Conservation (phyloP, 1,284 basidiomycete genomes). For the Leccinum griseonigrum region DNA sequence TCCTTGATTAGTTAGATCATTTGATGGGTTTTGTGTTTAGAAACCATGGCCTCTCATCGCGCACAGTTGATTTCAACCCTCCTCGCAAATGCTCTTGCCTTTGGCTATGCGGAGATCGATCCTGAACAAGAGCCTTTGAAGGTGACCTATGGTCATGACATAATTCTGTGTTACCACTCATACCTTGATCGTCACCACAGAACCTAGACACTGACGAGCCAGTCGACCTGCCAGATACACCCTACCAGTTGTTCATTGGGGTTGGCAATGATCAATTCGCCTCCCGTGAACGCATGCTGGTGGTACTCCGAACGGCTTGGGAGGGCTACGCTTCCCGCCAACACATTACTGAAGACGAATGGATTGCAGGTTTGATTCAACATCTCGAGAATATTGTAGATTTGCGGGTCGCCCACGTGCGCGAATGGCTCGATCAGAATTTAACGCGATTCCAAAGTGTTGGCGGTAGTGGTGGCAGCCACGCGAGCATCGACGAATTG, state of each 20-base stretch:
- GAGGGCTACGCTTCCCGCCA: constrained; percentile 30
- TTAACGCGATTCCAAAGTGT: constrained; percentile 42
- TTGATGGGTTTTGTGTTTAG: constrained; percentile 30
- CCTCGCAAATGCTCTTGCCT: constrained; percentile 45
- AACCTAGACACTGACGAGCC: constrained; percentile 47
- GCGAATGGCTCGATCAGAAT: constrained; percentile 50
- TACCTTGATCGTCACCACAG: constrained; percentile 25
- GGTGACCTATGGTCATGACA: constrained; percentile 27
- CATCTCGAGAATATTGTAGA: constrained; percentile 41
- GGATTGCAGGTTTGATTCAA: constrained; percentile 37
- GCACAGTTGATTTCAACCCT: constrained; percentile 42
- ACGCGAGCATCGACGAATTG: constrained; percentile 47
- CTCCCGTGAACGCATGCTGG: constrained; percentile 32
- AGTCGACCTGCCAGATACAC: constrained; percentile 38
- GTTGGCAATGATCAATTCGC: constrained; percentile 17
- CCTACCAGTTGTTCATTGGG: constrained; percentile 38
- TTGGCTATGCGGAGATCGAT: constrained; percentile 45
- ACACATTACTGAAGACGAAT: constrained; percentile 37
- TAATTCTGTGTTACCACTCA: accelerated
- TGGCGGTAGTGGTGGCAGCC: constrained; percentile 10
- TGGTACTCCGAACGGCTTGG: constrained; percentile 36
- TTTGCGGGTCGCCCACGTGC: constrained; percentile 44
- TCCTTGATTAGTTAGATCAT: background rate
- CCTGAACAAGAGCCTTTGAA: constrained; percentile 49
- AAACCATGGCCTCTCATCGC: constrained; percentile 56